Base-by-base conservation (phyloP, 108 stramenopile species). In the Nitzschia putrida region DNA sequence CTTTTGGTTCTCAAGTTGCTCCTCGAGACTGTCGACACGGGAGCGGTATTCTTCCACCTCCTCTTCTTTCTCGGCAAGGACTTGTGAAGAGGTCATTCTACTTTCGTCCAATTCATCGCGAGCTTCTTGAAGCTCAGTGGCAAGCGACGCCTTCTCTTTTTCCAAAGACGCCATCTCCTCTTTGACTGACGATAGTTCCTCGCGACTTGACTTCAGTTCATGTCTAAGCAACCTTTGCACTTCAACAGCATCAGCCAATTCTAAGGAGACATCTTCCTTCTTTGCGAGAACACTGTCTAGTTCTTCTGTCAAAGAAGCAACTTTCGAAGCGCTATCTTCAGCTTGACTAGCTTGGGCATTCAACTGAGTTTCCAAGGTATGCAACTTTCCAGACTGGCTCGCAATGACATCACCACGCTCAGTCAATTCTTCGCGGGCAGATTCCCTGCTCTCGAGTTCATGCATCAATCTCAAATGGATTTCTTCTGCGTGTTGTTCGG, bases 171-270 rank as follows among this genome's bases (percentile, higher is more conserved):
- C 2, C 14, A 49, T 16, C 47, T 49, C 47, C 4, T 49, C 6
- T 49, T 49, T 49, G n/a, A 49, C 3, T 49, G 47, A 2, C 18
- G 47, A 18, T 5, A 49, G 18, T 5, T 49, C 18, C 18, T 63
- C 61, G 2, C 44, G 61, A 63, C 44, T 45, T 18, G 37, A 20
- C 61, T 63, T 63, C 4, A 63, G 44, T 22, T 63, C 61, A 21
- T 63, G 61, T 13, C 61, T 41, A 18, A 63, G 44, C 0, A 63
- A 42, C 22, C 23, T 63, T 10, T 63, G 61, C 13, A 63, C 44
- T 8, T 63, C 44, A 0, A 63, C 23, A 1, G 61, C 37, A 45
- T 63, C 61, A 9, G 42, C 14, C 24, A 63, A 38, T 25, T 63
- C 61, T 42, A 63, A 44, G 3, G 44, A 24, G 7, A 23, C 44